These are phyloP conservation scores for Coprinellus aureogranulatus DNA, from an alignment of 768 basidiomycete species.

Conservation along the genomic window DNA sequence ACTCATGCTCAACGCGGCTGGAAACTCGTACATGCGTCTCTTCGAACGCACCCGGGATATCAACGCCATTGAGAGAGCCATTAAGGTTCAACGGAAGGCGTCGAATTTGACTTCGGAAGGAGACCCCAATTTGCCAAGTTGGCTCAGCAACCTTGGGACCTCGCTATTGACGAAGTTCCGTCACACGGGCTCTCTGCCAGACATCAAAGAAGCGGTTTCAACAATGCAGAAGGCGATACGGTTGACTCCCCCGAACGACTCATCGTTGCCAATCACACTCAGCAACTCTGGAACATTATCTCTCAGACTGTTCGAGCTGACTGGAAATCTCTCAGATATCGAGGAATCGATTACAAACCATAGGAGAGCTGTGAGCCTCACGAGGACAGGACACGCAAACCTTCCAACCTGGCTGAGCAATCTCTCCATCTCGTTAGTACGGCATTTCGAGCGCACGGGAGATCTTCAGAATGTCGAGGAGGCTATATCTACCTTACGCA, in stretches of 20 bases:
- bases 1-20: not conserved
- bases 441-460: no score
- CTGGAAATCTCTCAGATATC: not conserved
- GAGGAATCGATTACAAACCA: not conserved
- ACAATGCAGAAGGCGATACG: not conserved
- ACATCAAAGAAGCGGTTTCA: not conserved
- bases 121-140: conserved; percentile 7
- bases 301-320: not conserved
- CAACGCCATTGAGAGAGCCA: conserved; percentile 4
- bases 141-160: conserved; percentile 8
- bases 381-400: no score
- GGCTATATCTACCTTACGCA: no score
- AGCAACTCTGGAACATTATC: not conserved
- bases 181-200: not conserved
- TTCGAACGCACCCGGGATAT: not conserved
- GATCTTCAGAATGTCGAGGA: no score
- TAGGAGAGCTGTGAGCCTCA: not conserved
- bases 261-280: not conserved
- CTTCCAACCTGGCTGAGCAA: no score
- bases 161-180: conserved; percentile 7
- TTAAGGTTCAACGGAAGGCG: conserved; percentile 16
- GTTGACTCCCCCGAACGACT: not conserved
- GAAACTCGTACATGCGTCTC: not conserved
- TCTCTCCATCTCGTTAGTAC: no score
- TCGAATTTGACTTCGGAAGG: conserved; percentile 19